Percentiles rank a stretch among this genome's conserved stretches.
These are phyloP conservation scores for Fusarium continuum DNA, from an alignment of 2,329 filamentous ascomycete species.

Conservation along the genomic window DNA sequence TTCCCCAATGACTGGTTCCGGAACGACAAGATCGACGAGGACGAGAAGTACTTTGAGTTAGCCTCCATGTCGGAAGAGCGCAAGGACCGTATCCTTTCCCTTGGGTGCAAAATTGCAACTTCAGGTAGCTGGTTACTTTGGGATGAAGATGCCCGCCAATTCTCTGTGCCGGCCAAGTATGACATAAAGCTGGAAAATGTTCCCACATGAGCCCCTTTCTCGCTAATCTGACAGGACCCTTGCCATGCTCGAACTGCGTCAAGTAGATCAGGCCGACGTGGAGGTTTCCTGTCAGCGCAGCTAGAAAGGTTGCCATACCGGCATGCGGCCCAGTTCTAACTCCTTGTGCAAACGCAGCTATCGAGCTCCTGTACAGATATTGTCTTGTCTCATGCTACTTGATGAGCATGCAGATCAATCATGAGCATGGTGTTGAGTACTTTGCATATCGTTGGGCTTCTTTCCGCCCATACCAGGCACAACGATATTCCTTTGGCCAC, in stretches of 20 bases:
- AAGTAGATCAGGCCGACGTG: neutral
- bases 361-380: neutral
- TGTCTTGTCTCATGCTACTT: neutral
- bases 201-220: neutral
- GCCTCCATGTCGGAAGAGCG: constrained; percentile 66
- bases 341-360: neutral
- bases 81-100: constrained; percentile 66
- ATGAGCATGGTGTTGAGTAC: neutral
- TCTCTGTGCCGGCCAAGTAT: constrained; percentile 51
- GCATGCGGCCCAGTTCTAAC: neutral
- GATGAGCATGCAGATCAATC: neutral
- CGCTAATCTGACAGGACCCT: neutral
- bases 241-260: too few species aligned
- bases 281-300: neutral
- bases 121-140: constrained; percentile 58
- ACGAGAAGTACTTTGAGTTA: constrained; percentile 71
- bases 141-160: constrained; percentile 49
- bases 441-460: neutral
- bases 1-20: constrained; percentile 68
- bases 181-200: constrained; percentile 40
- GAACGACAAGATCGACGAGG: constrained; percentile 69
- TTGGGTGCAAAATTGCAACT: constrained; percentile 60
- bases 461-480: neutral
- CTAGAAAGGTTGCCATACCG: neutral
- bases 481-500: neutral